Conservation (phyloP, 2,329 filamentous ascomycete genomes). For the Furcasterigmium furcatum region DNA sequence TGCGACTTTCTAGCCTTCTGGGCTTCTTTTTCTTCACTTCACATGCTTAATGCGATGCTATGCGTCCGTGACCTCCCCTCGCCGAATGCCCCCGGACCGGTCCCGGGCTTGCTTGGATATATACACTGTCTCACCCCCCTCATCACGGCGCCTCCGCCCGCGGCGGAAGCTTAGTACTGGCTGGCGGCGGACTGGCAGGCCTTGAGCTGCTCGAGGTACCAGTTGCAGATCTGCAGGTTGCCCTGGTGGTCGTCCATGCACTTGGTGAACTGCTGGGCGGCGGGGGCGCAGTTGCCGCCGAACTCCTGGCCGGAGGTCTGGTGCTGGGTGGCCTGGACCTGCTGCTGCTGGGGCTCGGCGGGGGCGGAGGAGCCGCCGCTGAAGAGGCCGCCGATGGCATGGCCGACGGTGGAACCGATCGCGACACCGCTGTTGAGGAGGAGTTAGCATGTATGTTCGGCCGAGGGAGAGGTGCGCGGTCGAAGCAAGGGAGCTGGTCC, state of each 20-base stretch:
- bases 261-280: slow-evolving; percentile 82
- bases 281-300: slow-evolving; percentile 64
- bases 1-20: background rate
- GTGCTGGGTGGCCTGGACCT: slow-evolving; percentile 43
- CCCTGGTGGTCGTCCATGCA: slow-evolving; percentile 96
- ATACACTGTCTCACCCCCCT: background rate
- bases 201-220: slow-evolving; percentile 98
- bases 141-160: background rate
- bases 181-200: slow-evolving; percentile 77
- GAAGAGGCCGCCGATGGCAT: slow-evolving; percentile 90
- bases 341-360: slow-evolving; percentile 45
- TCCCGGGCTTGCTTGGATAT: background rate
- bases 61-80: slow-evolving; percentile 1
- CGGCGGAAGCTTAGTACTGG: slow-evolving; percentile 61
- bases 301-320: slow-evolving; percentile 44
- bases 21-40: background rate
- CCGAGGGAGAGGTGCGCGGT: background rate
- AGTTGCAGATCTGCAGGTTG: slow-evolving; percentile 93
- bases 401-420: slow-evolving; percentile 90
- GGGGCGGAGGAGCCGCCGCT: slow-evolving; percentile 65
- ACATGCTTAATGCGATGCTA: slow-evolving; percentile 2
- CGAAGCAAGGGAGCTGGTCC: background rate
- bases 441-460: slow-evolving; percentile 2
- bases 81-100: background rate
- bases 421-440: slow-evolving; percentile 75